These are phyloP conservation scores for Hippophae tibetana DNA, from an alignment of 306 rosid species.

Conservation along the genomic window DNA sequence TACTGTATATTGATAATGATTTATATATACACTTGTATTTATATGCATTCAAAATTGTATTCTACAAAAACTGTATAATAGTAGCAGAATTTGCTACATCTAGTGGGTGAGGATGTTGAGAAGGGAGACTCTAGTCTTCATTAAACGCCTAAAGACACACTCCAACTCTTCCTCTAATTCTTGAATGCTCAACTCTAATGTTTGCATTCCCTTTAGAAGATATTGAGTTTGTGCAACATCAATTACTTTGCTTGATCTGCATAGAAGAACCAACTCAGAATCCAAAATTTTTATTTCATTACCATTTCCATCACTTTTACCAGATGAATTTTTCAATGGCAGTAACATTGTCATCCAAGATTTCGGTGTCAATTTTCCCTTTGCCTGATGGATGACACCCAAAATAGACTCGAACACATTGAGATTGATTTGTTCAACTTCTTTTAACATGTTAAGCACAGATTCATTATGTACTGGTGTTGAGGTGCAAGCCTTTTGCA, in stretches of 20 bases:
- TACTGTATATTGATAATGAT: no score
- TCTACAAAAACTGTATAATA: no score
- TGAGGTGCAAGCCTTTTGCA: no score
- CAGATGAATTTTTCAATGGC: not conserved
- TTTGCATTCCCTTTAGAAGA: conserved; percentile 7
- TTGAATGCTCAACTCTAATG: conserved; percentile 19
- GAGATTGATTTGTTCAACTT: conserved; percentile 7
- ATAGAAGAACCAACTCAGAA: not conserved
- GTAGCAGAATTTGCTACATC: no score
- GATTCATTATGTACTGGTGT: no score
- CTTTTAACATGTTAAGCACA: no score
- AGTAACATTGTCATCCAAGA: conserved; percentile 10
- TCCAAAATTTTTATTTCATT: conserved; percentile 9
- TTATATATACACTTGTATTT: no score
- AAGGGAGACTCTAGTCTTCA: conserved; percentile 29
- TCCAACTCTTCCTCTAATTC: conserved; percentile 23
- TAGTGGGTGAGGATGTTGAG: conserved; percentile 28
- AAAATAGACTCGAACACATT: conserved; percentile 18
- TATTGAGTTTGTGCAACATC: conserved; percentile 1
- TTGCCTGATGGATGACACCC: conserved; percentile 18
- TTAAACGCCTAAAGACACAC: conserved; percentile 19
- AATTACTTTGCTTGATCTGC: not conserved
- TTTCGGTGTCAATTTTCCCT: conserved; percentile 4
- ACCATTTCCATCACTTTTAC: conserved; percentile 1
- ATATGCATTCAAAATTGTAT: no score